A percentile compares a stretch with the other conserved stretches of the same genome.
These are phyloP conservation scores for Irpex sp. DNA, from an alignment of 1,284 basidiomycete genomes.

Conservation along the genomic window DNA sequence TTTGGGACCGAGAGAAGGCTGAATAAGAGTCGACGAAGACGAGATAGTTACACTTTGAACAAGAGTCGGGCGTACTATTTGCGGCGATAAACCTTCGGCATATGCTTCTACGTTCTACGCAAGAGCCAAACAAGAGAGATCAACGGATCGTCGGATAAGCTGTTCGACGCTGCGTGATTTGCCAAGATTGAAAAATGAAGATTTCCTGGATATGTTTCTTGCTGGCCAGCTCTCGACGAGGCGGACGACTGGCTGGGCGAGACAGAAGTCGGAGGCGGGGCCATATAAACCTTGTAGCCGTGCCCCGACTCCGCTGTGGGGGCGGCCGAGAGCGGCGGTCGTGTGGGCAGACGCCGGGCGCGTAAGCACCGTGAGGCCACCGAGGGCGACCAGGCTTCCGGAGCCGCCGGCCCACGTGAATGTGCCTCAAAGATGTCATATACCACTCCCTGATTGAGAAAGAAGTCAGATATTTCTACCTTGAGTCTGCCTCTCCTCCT, in stretches of 20 bases:
- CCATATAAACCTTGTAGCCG: not conserved
- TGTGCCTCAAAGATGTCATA: constrained; percentile 2
- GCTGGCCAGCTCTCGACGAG: not conserved
- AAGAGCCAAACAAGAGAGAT: not conserved
- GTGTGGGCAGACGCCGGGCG: not conserved
- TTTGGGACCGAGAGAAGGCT: not conserved
- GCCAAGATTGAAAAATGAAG: not conserved
- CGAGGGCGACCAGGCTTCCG: not conserved
- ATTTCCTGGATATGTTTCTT: not conserved
- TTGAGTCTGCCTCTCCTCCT: not conserved
- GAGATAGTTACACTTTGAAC: not conserved
- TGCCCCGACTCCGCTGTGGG: not conserved
- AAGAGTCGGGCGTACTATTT: not conserved
- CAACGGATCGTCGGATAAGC: not conserved
- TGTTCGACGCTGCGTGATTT: not conserved
- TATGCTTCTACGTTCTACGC: not conserved
- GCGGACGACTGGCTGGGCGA: not conserved
- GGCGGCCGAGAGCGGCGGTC: not conserved
- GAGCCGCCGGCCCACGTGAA: constrained; percentile 1
- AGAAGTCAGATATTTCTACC: not conserved
- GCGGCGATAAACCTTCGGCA: not conserved
- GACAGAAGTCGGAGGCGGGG: not conserved
- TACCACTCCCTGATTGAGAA: not conserved
- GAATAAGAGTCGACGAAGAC: not conserved
- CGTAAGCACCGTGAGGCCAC: not conserved